These are phyloP conservation scores for Astrothelium macrocarpum DNA, from an alignment of 495 filamentous ascomycete species.

Conservation along the genomic window DNA sequence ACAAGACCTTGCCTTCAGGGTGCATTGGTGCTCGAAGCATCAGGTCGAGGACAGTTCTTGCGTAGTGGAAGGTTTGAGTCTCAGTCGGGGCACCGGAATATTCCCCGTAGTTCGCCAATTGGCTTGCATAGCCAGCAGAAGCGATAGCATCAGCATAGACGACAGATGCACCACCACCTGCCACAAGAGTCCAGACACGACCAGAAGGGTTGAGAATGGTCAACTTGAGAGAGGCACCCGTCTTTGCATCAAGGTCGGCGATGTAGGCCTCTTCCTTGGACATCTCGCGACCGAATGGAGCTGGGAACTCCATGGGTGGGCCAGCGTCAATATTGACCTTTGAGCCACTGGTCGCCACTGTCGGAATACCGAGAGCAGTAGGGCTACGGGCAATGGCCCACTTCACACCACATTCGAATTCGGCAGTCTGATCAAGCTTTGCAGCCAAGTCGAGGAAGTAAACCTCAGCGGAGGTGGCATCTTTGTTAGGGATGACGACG, in stretches of 20 bases:
- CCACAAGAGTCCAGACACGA: conserved; percentile 95
- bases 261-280: conserved; percentile 98
- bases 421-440: conserved; percentile 97
- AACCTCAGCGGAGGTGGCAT: conserved; percentile 84
- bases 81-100: conserved; percentile 98
- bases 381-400: conserved; percentile 93
- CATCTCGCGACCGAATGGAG: conserved; percentile 95
- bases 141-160: conserved; percentile 99
- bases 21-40: conserved; percentile 86
- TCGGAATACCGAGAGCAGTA: conserved; percentile 68
- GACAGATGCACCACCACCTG: conserved; percentile 98
- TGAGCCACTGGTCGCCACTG: conserved; percentile 45
- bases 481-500: conserved; percentile 91
- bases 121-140: conserved; percentile 85
- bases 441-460: conserved; percentile 98
- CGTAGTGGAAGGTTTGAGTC: conserved; percentile 98
- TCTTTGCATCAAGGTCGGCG: conserved; percentile 96
- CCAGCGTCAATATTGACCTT: conserved; percentile 94
- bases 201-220: conserved; percentile 87
- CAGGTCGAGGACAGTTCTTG: conserved; percentile 88
- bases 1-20: conserved; percentile 92
- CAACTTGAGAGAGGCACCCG: conserved; percentile 94
- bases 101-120: conserved; percentile 99
- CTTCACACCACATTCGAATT: conserved; percentile 98
- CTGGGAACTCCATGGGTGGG: conserved; percentile 96